Evolutionary conservation across 345 rosid genomes (phyloP).

Genomic region (Brassica rapa): DNA sequence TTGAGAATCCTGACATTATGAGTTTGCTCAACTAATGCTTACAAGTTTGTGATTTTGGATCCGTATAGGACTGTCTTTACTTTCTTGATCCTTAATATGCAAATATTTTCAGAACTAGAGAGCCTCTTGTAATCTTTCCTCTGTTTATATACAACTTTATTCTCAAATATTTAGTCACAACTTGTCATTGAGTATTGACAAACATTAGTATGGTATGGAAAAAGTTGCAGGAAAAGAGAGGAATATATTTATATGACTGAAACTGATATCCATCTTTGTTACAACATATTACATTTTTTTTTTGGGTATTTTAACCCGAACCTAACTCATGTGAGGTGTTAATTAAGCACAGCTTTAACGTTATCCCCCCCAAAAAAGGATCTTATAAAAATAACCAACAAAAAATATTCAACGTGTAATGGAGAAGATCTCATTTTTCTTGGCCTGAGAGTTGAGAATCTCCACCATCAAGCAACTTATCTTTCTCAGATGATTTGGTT

Average conservation of each 20-base stretch:
- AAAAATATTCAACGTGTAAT: conserved; percentile 10
- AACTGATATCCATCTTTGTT: background rate
- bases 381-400: background rate
- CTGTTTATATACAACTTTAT: background rate
- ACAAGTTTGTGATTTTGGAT: background rate
- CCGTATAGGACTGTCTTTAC: background rate
- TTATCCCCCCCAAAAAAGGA: background rate
- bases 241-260: background rate
- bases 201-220: background rate
- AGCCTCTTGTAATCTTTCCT: too few relatives aligned
- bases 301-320: background rate
- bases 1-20: conserved; percentile 85
- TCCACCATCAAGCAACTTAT: background rate
- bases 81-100: background rate
- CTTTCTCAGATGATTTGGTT: background rate
- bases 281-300: background rate
- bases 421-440: background rate
- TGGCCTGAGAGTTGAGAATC: conserved; percentile 14
- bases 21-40: conserved; percentile 55
- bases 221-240: background rate
- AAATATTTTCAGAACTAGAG: too few relatives aligned
- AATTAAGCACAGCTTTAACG: conserved; percentile 9
- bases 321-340: conserved; percentile 12
- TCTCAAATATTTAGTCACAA: background rate
- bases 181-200: background rate